A percentile compares a stretch with the other conserved stretches of the same genome.
Conservation (phyloP, 1,284 basidiomycete species). For the Sporisorium sorghi region DNA sequence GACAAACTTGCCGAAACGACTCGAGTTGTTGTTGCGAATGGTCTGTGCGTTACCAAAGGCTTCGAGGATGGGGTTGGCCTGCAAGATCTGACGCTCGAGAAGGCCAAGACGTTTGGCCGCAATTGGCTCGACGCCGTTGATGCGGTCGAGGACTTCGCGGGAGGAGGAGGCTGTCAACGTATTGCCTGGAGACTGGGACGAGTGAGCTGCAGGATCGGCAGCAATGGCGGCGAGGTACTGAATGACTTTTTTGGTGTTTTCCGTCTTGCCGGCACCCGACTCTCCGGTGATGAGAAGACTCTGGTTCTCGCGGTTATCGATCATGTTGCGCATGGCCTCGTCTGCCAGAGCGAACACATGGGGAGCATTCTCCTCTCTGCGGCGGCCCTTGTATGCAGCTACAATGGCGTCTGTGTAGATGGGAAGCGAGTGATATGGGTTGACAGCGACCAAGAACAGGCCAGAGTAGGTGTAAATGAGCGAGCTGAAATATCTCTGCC, state of each 20-base stretch:
- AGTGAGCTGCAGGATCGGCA: slow-evolving; percentile 70
- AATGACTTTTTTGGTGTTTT: slow-evolving; percentile 99
- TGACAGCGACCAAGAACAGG: slow-evolving; percentile 96
- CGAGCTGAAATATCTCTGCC: slow-evolving; percentile 88
- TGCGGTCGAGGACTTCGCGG: slow-evolving; percentile 59
- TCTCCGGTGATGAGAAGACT: slow-evolving; percentile 99
- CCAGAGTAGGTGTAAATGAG: slow-evolving; percentile 87
- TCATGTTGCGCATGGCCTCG: slow-evolving; percentile 98
- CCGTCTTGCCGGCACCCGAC: slow-evolving; percentile 98
- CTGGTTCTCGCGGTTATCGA: slow-evolving; percentile 95
- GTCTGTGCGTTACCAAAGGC: slow-evolving; percentile 99
- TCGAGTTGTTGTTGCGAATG: slow-evolving; percentile 98
- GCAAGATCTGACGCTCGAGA: slow-evolving; percentile 94
- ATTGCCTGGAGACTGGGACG: slow-evolving; percentile 42
- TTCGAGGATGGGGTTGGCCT: slow-evolving; percentile 97
- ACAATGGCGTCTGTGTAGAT: slow-evolving; percentile 93
- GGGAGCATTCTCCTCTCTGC: slow-evolving; percentile 93
- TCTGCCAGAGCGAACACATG: slow-evolving; percentile 98
- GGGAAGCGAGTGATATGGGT: slow-evolving; percentile 92
- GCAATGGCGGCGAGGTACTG: slow-evolving; percentile 99
- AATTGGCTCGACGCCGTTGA: slow-evolving; percentile 57
- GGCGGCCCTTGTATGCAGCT: slow-evolving; percentile 89
- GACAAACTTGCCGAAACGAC: slow-evolving; percentile 96
- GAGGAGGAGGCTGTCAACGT: slow-evolving; percentile 52
- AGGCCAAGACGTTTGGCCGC: slow-evolving; percentile 76